These are phyloP conservation scores for Podospora fimiseda DNA, from an alignment of 495 filamentous ascomycete genomes.

Conservation along the genomic window DNA sequence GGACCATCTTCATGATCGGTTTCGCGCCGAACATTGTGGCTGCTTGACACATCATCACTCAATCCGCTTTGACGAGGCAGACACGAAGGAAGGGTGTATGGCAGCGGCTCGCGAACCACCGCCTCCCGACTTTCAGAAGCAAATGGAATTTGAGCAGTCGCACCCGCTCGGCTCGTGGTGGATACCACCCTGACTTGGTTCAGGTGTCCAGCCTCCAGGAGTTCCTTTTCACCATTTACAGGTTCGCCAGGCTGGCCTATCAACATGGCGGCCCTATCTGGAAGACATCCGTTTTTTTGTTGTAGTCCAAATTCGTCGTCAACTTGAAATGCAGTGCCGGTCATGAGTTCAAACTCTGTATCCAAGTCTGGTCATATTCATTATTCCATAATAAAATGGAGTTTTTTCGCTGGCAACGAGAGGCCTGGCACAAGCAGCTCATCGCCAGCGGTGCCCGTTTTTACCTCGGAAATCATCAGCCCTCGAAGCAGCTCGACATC, in stretches of 20 bases:
- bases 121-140: no score
- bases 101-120: no score
- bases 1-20: not conserved
- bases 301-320: no score
- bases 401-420: not conserved
- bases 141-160: no score
- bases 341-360: not conserved
- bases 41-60: not conserved
- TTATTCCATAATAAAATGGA: constrained; percentile 5
- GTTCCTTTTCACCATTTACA: no score
- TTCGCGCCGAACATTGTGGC: not conserved
- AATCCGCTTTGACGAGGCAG: not conserved
- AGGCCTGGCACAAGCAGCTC: constrained; percentile 8
- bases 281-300: no score
- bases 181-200: no score
- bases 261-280: no score
- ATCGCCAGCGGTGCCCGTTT: constrained; percentile 4
- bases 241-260: no score
- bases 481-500: constrained; percentile 3
- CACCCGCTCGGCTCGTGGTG: no score
- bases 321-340: not conserved
- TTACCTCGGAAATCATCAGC: not conserved
- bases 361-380: not conserved
- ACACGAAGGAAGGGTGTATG: no score
- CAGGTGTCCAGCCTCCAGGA: no score